These are phyloP conservation scores for Mesembryanthemum crystallinum DNA, from an alignment of 148 eudicot genomes.

Conservation along the genomic window DNA sequence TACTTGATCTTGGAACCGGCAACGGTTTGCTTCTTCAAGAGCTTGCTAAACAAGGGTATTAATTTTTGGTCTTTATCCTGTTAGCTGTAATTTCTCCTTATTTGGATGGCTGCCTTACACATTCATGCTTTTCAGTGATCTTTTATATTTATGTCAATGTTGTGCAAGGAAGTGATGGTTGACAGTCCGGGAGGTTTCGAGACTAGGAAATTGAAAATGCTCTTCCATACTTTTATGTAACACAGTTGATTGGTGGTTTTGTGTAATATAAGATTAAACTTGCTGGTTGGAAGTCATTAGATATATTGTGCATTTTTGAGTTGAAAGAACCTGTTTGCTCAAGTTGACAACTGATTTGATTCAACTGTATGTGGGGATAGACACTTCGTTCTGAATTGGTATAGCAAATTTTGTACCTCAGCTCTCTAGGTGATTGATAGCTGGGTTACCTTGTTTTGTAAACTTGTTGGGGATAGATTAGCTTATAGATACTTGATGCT, in stretches of 20 bases:
- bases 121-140: conserved; percentile 4
- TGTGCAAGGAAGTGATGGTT: background rate
- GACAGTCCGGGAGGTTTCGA: background rate
- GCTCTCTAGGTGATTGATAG: background rate
- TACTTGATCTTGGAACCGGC: conserved; percentile 97
- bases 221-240: background rate
- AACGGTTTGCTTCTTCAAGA: conserved; percentile 97
- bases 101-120: conserved; percentile 5
- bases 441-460: background rate
- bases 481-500: background rate
- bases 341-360: background rate
- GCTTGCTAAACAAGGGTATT: conserved; percentile 92
- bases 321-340: background rate
- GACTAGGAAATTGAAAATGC: background rate
- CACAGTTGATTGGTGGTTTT: background rate
- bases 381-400: background rate
- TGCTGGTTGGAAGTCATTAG: background rate
- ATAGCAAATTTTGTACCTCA: background rate
- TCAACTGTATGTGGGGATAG: background rate
- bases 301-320: background rate
- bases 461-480: background rate
- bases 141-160: background rate
- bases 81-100: background rate
- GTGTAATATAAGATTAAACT: background rate
- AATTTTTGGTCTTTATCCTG: conserved; percentile 1